A percentile compares a stretch with the other conserved stretches of the same genome.
Conservation (phyloP, 2,329 filamentous ascomycete genomes). For the Penicillium sp. region DNA sequence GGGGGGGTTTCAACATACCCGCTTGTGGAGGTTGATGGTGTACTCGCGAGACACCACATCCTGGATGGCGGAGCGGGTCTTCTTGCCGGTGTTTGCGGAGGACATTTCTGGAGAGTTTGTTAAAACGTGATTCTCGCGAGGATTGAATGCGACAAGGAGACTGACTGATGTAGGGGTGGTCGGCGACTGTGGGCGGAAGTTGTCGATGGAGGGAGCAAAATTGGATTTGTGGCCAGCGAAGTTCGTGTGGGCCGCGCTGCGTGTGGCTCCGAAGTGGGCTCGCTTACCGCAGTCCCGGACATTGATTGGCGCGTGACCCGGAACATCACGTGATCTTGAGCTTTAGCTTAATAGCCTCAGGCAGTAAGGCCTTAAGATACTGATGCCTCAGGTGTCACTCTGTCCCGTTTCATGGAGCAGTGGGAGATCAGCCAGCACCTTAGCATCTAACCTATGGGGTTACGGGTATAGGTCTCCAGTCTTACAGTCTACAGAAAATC, state of each 20-base stretch:
- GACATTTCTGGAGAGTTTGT: conserved; percentile 60
- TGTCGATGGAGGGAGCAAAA: conserved; percentile 34
- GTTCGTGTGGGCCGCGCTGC: conserved; percentile 19
- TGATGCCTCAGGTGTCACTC: background rate
- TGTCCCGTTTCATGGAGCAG: background rate
- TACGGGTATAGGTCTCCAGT: too few species aligned
- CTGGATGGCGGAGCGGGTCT: conserved; percentile 89
- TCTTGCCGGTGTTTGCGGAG: conserved; percentile 67
- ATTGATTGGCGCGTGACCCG: conserved; percentile 28
- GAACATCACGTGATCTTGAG: background rate
- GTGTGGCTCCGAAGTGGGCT: conserved; percentile 21
- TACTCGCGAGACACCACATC: conserved; percentile 99
- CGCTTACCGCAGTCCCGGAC: conserved; percentile 32
- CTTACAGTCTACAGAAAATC: background rate
- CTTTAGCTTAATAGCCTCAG: background rate
- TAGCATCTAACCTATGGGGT: background rate
- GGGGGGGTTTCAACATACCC: conserved; percentile 67
- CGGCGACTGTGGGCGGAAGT: conserved; percentile 43
- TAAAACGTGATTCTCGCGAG: conserved; percentile 4
- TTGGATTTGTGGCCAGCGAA: conserved; percentile 35
- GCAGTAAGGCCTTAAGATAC: background rate
- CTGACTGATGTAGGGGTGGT: conserved; percentile 39
- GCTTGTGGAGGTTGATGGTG: conserved; percentile 99
- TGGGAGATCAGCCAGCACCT: background rate
- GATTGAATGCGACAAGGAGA: background rate